A percentile compares a stretch with the other conserved stretches of the same genome.
phyloP scores from a whole-genome alignment of 2,329 filamentous ascomycete species.

The Elsinoe batatas region DNA sequence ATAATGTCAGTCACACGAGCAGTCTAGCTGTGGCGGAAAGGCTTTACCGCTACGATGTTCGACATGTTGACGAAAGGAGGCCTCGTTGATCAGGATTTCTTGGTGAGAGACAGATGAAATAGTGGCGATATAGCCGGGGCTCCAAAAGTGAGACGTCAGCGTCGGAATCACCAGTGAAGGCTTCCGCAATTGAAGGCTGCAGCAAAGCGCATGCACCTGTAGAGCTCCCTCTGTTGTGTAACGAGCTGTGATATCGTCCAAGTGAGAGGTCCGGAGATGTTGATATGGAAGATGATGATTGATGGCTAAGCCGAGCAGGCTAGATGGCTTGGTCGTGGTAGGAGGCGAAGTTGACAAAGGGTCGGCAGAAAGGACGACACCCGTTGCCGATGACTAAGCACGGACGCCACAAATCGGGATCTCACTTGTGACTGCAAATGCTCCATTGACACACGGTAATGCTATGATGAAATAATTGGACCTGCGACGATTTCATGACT shows the following conservation, averaged over 20 bases:
- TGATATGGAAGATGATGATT: neutral
- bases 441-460: neutral
- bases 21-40: neutral
- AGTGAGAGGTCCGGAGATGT: neutral
- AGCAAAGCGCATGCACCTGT: neutral
- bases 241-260: neutral
- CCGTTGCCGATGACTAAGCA: neutral
- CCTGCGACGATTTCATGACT: too few species aligned
- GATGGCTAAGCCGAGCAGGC: neutral
- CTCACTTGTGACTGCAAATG: neutral
- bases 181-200: neutral
- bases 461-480: too few species aligned
- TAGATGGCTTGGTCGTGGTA: neutral
- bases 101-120: neutral
- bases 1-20: neutral
- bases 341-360: constrained; percentile 11
- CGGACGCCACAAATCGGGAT: neutral
- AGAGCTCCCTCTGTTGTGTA: neutral
- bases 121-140: neutral
- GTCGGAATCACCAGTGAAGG: constrained; percentile 8
- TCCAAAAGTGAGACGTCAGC: neutral
- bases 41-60: constrained; percentile 16
- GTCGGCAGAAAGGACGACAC: neutral
- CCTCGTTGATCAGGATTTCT: neutral
- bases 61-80: constrained; percentile 15